Evolutionary conservation across 2,329 filamentous ascomycete species (phyloP).

Genomic region (Stachybotrys elegans): DNA sequence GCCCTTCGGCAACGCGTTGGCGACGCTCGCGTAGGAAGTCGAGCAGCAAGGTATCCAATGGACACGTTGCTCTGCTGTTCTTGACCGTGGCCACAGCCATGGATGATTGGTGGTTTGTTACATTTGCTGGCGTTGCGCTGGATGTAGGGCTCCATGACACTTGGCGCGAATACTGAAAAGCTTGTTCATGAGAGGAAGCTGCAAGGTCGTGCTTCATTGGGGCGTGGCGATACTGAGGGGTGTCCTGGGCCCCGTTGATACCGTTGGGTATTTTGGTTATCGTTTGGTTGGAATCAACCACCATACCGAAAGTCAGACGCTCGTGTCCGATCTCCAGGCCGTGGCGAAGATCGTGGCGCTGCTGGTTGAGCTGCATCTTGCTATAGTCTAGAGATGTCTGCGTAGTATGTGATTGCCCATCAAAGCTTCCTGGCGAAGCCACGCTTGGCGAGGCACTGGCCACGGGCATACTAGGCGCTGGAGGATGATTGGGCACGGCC

Average conservation of each 20-base stretch:
- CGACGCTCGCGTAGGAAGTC: conserved; percentile 70
- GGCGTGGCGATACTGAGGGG: conserved; percentile 36
- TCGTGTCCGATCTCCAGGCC: conserved; percentile 59
- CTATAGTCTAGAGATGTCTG: conserved; percentile 9
- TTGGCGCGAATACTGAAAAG: no score
- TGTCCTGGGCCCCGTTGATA: conserved; percentile 42
- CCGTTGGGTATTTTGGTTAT: conserved; percentile 48
- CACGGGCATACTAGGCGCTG: conserved; percentile 15
- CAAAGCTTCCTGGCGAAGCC: not conserved
- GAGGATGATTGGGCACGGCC: conserved; percentile 14
- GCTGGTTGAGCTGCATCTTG: conserved; percentile 34
- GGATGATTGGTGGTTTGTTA: no score
- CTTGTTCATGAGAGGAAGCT: no score
- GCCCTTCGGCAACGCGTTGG: conserved; percentile 61
- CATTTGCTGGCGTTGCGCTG: no score
- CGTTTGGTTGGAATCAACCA: conserved; percentile 58
- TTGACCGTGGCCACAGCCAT: no score
- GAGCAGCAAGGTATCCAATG: conserved; percentile 72
- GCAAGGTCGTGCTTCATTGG: conserved; percentile 49
- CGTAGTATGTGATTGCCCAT: not conserved
- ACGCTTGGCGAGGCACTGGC: conserved; percentile 16
- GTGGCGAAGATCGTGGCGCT: conserved; percentile 45
- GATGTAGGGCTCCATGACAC: no score
- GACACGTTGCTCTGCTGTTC: conserved; percentile 66
- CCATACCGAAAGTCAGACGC: conserved; percentile 66